Conservation (phyloP, 306 rosid genomes). For the Castanea crenata region DNA sequence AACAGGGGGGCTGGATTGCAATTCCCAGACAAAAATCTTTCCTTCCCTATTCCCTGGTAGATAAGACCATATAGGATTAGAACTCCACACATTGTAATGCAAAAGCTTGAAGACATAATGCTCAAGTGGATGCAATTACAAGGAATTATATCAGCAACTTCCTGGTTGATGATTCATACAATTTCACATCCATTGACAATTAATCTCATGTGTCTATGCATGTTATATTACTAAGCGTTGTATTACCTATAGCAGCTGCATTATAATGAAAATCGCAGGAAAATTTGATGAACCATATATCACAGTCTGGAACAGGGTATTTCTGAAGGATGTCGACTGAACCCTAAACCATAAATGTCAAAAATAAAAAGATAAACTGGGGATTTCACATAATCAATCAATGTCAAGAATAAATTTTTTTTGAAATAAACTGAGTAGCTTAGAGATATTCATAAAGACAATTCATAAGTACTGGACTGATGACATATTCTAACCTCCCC, state of each 20-base stretch:
- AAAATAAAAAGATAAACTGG: neutral
- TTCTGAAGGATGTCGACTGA: slow-evolving; percentile 86
- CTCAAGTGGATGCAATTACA: neutral
- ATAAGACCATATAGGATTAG: neutral
- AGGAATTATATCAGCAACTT: neutral
- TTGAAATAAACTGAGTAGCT: neutral
- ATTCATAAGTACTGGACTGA: neutral
- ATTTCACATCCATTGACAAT: no score
- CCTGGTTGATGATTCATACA: neutral
- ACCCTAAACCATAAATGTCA: slow-evolving; percentile 44
- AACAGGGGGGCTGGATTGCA: slow-evolving; percentile 87
- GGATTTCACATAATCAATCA: neutral
- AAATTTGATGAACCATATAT: slow-evolving; percentile 97
- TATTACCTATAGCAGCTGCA: slow-evolving; percentile 78
- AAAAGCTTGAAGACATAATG: slow-evolving; percentile 2
- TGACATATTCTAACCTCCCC: slow-evolving; percentile 66
- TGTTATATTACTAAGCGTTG: neutral
- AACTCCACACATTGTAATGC: neutral
- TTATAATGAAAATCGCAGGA: slow-evolving; percentile 86
- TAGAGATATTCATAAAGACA: neutral
- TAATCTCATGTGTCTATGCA: no score
- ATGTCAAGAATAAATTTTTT: neutral
- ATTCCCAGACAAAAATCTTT: slow-evolving; percentile 87
- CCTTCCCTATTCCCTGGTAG: slow-evolving; percentile 87
- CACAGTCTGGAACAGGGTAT: slow-evolving; percentile 95